These are phyloP conservation scores for Ophiostoma sp. DNA, from an alignment of 2,329 filamentous ascomycete genomes.

Conservation along the genomic window DNA sequence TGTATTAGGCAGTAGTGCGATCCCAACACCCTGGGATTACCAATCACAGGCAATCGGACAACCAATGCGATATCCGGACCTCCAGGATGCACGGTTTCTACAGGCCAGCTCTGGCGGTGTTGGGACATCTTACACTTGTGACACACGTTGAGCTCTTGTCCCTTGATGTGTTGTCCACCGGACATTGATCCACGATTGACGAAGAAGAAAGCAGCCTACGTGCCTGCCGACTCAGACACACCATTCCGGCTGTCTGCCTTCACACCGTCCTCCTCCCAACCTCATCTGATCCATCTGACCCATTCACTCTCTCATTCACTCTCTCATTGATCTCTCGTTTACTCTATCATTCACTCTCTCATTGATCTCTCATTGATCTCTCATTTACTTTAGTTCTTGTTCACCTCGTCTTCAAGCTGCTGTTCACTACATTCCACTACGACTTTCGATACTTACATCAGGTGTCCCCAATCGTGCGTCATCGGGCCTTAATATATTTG, in stretches of 20 bases:
- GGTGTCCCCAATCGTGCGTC: neutral
- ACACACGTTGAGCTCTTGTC: neutral
- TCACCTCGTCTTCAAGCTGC: neutral
- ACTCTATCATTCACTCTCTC: neutral
- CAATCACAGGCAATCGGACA: neutral
- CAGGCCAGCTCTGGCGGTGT: neutral
- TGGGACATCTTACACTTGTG: constrained; percentile 5
- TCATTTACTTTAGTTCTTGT: too few relatives aligned
- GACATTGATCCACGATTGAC: neutral
- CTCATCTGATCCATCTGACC: neutral
- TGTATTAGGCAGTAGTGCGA: neutral
- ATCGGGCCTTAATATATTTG: neutral
- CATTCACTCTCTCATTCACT: neutral
- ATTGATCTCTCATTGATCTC: neutral
- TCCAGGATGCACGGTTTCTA: neutral
- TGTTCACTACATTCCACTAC: neutral
- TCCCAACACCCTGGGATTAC: neutral
- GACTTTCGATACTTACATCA: constrained; percentile 4
- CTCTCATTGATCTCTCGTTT: neutral
- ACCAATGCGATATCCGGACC: neutral
- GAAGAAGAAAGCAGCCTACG: neutral
- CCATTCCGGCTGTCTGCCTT: neutral
- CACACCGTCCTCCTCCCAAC: neutral
- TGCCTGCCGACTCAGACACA: neutral
- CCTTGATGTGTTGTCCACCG: constrained; percentile 8